phyloP scores from a whole-genome alignment of 345 rosid species.

The Eucalyptus cloeziana region DNA sequence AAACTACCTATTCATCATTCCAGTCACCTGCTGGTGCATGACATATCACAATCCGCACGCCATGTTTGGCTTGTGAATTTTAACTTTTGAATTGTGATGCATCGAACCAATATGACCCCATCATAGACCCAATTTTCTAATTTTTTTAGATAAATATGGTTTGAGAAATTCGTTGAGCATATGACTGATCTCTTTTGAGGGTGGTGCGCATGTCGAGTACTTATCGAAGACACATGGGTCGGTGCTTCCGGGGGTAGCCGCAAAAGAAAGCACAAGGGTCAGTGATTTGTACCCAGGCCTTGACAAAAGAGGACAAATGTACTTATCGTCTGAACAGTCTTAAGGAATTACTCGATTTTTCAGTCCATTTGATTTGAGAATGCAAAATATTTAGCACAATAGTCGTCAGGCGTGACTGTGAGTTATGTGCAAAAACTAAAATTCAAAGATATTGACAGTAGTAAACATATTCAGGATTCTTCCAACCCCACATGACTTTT shows the following conservation, averaged over 20 bases:
- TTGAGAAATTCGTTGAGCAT: background rate
- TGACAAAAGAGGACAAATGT: background rate
- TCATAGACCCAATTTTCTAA: background rate
- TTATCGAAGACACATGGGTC: background rate
- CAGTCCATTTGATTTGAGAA: background rate
- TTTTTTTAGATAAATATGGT: background rate
- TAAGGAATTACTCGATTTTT: background rate
- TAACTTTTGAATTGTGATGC: background rate
- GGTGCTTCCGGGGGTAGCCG: background rate
- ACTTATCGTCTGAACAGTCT: background rate
- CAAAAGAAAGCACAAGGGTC: background rate
- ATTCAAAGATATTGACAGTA: background rate
- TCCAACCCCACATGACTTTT: background rate
- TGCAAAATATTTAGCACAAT: background rate
- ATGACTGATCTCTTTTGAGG: background rate
- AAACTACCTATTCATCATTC: background rate
- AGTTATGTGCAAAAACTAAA: background rate
- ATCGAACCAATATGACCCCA: background rate
- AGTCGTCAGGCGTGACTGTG: background rate
- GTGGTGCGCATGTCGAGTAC: background rate
- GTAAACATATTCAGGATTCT: background rate
- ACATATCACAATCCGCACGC: background rate
- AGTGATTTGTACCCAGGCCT: background rate
- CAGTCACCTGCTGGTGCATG: background rate
- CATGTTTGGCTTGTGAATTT: background rate